Base-by-base conservation (phyloP, 108 stramenopile genomes). In the Cyclostephanos invisitatus region DNA sequence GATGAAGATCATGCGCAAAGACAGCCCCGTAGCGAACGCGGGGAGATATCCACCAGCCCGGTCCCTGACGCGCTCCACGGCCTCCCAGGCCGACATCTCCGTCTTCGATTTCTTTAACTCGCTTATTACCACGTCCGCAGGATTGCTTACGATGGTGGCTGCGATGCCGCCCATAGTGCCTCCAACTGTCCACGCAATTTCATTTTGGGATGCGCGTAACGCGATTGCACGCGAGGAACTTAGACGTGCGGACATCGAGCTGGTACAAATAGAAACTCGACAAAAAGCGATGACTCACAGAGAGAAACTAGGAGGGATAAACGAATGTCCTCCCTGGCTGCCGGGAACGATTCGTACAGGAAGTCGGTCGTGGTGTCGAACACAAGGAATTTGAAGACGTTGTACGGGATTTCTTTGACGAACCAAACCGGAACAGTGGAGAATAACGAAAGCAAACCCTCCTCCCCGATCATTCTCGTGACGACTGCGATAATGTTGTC, bases 91-190 rank as follows among this genome's bases (percentile, higher is more conserved):
- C 24, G 74, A 67, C 67, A 87, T 67, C 38, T 89, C 83, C 12
- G 81, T 82, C 50, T 86, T 83, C 21, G 83, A 67, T 55, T 89
- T 91, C 73, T 91, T 91, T 81, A 91, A 77, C 53, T 89, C 88
- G 46, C 73, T 80, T 22, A 91, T 86, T 17, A 87, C 85, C 10
- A 73, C 83, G 74, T 91, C 91, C 0, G 82, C 88, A 9, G 91
- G 91, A 54, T 91, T 89, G 37, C 84, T 85, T 2, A 89, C 84
- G 35, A 89, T 57, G 0, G 91, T 81, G 15, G 91, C 91, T 5
- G 71, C 72, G 15, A 88, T 78, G 4, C 91, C 91, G 27, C 86
- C 91, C 11, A 84, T 64, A 22, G 80, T 85, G 15, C 91, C 91
- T 15, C 88, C 84, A 10, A 81, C 73, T 59, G 58, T 8, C 40